These are phyloP conservation scores for Berkeleyomyces rouxiae DNA, from an alignment of 2,329 filamentous ascomycete species.

Conservation along the genomic window DNA sequence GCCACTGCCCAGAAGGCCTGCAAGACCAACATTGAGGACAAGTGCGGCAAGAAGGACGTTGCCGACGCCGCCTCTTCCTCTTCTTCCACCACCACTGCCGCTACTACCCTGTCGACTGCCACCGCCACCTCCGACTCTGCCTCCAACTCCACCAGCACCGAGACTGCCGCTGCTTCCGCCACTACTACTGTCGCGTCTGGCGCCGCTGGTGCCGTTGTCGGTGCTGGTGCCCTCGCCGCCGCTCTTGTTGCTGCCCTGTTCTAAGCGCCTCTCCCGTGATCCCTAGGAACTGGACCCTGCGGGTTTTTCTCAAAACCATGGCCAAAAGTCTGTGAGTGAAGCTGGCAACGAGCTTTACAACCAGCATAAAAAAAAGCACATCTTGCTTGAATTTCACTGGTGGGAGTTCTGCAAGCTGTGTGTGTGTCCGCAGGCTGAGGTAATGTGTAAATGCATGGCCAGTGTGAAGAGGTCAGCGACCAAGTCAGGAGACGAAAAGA, in stretches of 20 bases:
- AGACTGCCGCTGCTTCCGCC: slow-evolving; percentile 11
- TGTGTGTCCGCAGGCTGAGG: background rate
- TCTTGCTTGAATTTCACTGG: slow-evolving; percentile 8
- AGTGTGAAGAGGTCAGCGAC: background rate
- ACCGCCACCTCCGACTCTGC: slow-evolving; percentile 12
- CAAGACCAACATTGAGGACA: slow-evolving; percentile 28
- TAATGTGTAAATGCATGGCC: background rate
- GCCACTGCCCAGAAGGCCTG: slow-evolving; percentile 30
- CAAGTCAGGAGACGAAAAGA: background rate
- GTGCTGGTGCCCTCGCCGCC: slow-evolving; percentile 25
- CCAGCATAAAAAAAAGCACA: background rate
- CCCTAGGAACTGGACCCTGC: slow-evolving; percentile 16
- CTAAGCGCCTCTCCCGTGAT: background rate
- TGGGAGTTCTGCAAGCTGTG: slow-evolving; percentile 9
- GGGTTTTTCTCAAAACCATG: slow-evolving; percentile 16
- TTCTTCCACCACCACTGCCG: slow-evolving; percentile 18
- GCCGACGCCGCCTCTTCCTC: slow-evolving; percentile 15
- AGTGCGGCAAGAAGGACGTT: slow-evolving; percentile 29
- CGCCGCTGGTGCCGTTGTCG: slow-evolving; percentile 14
- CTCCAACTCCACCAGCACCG: slow-evolving; percentile 1
- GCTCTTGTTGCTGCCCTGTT: slow-evolving; percentile 19
- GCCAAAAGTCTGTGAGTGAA: background rate
- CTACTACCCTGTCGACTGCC: slow-evolving; percentile 16
- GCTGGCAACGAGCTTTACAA: background rate
- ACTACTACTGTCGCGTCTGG: slow-evolving; percentile 14